Evolutionary conservation across 2,329 filamentous ascomycete species (phyloP).

Genomic region (Aspergillus ochraceus): DNA sequence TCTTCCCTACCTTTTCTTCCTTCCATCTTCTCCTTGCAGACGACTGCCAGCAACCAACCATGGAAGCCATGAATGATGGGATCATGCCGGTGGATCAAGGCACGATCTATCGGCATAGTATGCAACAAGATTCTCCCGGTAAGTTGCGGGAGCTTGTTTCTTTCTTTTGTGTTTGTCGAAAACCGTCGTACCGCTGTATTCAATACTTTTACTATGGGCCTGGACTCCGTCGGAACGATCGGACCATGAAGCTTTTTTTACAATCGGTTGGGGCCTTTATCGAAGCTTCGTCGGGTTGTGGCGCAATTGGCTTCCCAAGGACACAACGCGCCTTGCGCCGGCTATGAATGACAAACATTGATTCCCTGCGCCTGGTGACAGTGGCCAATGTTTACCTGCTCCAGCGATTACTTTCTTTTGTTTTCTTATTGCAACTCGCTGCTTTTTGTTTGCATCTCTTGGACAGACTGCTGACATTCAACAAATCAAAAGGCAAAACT

Average conservation of each 20-base stretch:
- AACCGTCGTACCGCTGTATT: neutral
- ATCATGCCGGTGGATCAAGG: constrained; percentile 28
- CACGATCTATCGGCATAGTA: constrained; percentile 15
- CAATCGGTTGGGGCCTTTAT: neutral
- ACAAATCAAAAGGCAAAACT: constrained; percentile 1
- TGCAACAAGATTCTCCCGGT: constrained; percentile 9
- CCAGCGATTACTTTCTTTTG: neutral
- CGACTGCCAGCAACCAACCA: constrained; percentile 11
- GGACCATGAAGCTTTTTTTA: neutral
- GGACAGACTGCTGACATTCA: neutral
- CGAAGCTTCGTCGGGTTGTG: neutral
- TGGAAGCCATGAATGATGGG: constrained; percentile 28
- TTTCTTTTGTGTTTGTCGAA: neutral
- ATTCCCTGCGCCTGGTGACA: neutral
- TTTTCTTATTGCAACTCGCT: neutral
- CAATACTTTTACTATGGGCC: neutral
- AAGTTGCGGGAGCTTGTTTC: neutral
- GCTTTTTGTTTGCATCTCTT: neutral
- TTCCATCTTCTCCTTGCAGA: neutral
- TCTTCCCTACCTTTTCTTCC: constrained; percentile 3
- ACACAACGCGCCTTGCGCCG: neutral
- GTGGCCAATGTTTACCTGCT: neutral
- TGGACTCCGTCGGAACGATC: neutral
- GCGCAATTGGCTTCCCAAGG: neutral
- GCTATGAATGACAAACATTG: neutral